Percentiles rank a stretch among this genome's conserved stretches.
phyloP scores from a whole-genome alignment of 2,329 filamentous ascomycete species.

The Diplocarpon rosae region DNA sequence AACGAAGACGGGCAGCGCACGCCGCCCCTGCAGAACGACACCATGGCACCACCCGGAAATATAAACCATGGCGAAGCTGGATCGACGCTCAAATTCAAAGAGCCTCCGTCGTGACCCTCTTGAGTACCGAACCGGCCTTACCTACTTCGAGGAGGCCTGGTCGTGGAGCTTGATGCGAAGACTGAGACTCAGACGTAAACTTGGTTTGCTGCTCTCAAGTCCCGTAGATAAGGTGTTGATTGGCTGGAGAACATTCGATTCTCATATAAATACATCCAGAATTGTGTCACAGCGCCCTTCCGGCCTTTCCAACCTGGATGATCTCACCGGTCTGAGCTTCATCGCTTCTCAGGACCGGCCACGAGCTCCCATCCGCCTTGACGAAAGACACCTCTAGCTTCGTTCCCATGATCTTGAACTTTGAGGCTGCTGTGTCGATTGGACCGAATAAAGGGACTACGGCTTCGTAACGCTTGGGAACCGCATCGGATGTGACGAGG shows the following conservation, averaged over 20 bases:
- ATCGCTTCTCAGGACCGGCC: conserved; percentile 57
- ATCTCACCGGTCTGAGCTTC: conserved; percentile 65
- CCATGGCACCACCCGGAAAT: too few relatives aligned
- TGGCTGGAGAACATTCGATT: not conserved
- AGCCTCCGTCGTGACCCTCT: not conserved
- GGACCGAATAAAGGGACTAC: conserved; percentile 63
- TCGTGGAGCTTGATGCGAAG: not conserved
- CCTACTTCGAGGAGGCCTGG: too few relatives aligned
- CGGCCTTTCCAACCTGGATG: conserved; percentile 78
- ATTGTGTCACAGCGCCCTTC: conserved; percentile 6
- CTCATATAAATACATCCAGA: not conserved
- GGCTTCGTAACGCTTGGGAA: conserved; percentile 65
- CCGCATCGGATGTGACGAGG: conserved; percentile 68
- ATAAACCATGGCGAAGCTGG: too few relatives aligned
- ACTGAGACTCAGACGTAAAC: not conserved
- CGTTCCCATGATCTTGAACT: conserved; percentile 57
- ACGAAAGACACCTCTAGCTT: conserved; percentile 57
- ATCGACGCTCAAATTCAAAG: not conserved
- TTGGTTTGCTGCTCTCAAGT: not conserved
- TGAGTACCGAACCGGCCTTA: too few relatives aligned
- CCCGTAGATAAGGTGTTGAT: not conserved
- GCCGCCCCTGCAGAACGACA: too few relatives aligned
- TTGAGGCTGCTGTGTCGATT: conserved; percentile 57
- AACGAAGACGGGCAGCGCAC: too few relatives aligned
- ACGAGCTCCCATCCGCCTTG: conserved; percentile 53